Conservation (phyloP, 345 rosid genomes). For the Corchorus capsularis region DNA sequence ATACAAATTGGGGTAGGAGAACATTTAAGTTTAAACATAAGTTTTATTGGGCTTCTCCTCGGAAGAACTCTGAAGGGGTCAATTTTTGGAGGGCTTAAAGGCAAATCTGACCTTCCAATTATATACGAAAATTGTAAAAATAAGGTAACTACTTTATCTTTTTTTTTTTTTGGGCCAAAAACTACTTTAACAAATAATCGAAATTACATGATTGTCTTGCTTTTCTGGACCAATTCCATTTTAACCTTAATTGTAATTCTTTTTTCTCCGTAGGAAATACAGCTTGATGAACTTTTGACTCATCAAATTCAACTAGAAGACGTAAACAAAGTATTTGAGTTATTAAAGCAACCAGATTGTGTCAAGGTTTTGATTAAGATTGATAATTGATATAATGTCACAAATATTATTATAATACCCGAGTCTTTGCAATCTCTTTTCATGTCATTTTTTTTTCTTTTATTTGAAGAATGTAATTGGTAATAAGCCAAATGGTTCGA, state of each 20-base stretch:
- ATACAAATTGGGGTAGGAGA: conserved; percentile 42
- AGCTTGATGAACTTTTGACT: conserved; percentile 51
- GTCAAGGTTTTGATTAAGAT: conserved; percentile 42
- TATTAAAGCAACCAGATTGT: conserved; percentile 39
- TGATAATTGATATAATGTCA: conserved; percentile 15
- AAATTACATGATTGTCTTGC: too few relatives aligned
- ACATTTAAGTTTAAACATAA: conserved; percentile 21
- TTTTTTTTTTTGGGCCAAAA: too few relatives aligned
- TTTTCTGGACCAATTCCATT: too few relatives aligned
- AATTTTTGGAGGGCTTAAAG: conserved; percentile 65
- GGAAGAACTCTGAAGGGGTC: conserved; percentile 59
- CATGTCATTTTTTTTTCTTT: too few relatives aligned
- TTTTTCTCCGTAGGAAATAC: conserved; percentile 33
- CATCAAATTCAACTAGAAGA: conserved; percentile 53
- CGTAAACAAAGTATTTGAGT: conserved; percentile 40
- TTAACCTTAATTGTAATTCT: too few relatives aligned
- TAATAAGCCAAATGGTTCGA: too few relatives aligned
- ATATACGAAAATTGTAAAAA: conserved; percentile 48
- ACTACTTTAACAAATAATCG: too few relatives aligned
- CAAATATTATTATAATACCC: too few relatives aligned
- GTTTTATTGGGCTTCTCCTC: conserved; percentile 25
- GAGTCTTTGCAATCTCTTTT: too few relatives aligned
- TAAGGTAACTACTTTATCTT: conserved; percentile 26
- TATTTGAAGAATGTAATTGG: too few relatives aligned
- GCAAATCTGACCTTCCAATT: conserved; percentile 51